Percentiles rank a stretch among this genome's conserved stretches.
phyloP scores from a whole-genome alignment of 176 grass and related monocot genomes.

The Oryza rufipogon region DNA sequence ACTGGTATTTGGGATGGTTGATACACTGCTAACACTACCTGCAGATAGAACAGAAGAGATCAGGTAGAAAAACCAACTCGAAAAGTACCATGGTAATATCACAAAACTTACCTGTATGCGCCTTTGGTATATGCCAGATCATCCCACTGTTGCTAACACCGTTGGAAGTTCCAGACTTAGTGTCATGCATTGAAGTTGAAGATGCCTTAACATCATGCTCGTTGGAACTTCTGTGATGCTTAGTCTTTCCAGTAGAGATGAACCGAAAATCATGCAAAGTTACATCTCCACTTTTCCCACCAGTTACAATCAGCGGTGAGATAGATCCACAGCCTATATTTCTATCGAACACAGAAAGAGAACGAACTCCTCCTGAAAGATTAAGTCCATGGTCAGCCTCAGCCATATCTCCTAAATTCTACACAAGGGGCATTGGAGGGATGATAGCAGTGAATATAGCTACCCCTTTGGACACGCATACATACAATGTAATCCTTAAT shows the following conservation, averaged over 20 bases:
- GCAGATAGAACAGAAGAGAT: slow-evolving; percentile 39
- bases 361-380: slow-evolving; percentile 82
- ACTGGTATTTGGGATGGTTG: slow-evolving; percentile 75
- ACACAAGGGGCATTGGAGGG: slow-evolving; percentile 2
- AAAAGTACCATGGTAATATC: slow-evolving; percentile 35
- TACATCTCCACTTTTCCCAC: slow-evolving; percentile 87
- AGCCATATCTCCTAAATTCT: slow-evolving; percentile 37
- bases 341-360: slow-evolving; percentile 81
- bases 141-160: slow-evolving; percentile 64
- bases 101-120: slow-evolving; percentile 75
- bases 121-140: slow-evolving; percentile 94
- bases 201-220: slow-evolving; percentile 48
- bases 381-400: slow-evolving; percentile 46
- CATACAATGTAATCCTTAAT: not conserved
- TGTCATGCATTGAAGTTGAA: slow-evolving; percentile 35
- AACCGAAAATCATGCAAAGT: slow-evolving; percentile 88
- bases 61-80: slow-evolving; percentile 41
- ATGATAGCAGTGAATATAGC: slow-evolving; percentile 9
- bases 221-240: slow-evolving; percentile 52
- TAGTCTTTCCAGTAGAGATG: slow-evolving; percentile 76
- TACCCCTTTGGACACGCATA: slow-evolving; percentile 47
- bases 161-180: slow-evolving; percentile 44
- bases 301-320: slow-evolving; percentile 80
- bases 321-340: slow-evolving; percentile 74
- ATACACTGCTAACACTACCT: slow-evolving; percentile 85